A percentile compares a stretch with the other conserved stretches of the same genome.
Conservation (phyloP, 1,284 basidiomycete genomes). For the Sanguinoderma infundibulare region DNA sequence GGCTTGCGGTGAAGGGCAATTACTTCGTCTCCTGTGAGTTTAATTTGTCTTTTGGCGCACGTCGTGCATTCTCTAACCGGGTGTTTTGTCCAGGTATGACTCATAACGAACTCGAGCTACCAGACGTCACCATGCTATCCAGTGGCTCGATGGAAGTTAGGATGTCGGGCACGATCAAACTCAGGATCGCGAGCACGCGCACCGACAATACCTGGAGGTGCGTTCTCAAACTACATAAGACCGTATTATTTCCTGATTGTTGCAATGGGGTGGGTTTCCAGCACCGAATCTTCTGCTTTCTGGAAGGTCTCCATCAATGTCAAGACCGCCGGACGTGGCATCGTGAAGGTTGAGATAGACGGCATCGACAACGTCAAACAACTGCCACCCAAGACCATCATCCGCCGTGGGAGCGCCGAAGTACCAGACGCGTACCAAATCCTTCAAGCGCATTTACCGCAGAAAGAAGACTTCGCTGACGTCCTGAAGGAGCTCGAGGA, state of each 20-base stretch:
- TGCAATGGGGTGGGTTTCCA: neutral
- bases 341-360: slow-evolving; percentile 20
- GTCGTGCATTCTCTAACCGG: neutral
- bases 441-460: slow-evolving; percentile 28
- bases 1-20: slow-evolving; percentile 10
- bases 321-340: slow-evolving; percentile 14
- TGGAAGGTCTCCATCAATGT: slow-evolving; percentile 25
- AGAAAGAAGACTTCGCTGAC: slow-evolving; percentile 28
- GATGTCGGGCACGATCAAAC: slow-evolving; percentile 26
- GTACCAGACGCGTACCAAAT: slow-evolving; percentile 24
- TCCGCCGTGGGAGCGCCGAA: neutral
- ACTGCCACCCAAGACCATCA: slow-evolving; percentile 1
- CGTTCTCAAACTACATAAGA: neutral
- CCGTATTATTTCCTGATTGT: neutral
- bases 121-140: slow-evolving; percentile 22
- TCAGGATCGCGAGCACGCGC: slow-evolving; percentile 12
- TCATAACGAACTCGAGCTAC: slow-evolving; percentile 27
- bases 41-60: neutral
- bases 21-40: slow-evolving; percentile 26
- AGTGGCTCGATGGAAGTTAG: slow-evolving; percentile 25
- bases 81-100: slow-evolving; percentile 25
- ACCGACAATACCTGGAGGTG: slow-evolving; percentile 6
- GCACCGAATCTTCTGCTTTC: slow-evolving; percentile 22
- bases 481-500: slow-evolving; percentile 32
- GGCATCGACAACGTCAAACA: slow-evolving; percentile 16